Evolutionary conservation across 495 filamentous ascomycete genomes (phyloP), one percentile per base, ranked within the genome.

Genomic region (Penicillium ochrochloron): DNA sequence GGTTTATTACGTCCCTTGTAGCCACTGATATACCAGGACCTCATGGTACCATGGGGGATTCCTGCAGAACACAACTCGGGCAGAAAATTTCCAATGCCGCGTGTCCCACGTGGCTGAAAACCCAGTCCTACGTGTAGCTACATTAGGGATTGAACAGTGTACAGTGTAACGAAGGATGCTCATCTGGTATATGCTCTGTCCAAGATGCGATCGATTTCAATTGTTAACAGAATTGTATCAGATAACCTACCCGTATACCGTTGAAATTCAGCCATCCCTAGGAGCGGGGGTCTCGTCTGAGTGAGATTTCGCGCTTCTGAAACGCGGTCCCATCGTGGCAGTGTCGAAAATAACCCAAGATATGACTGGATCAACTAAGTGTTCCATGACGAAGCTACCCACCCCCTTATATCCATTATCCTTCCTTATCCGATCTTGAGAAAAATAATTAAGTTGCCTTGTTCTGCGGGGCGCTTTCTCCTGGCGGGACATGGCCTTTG

Each of bases 321-420:
- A 44, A 44, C 42, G 4, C 19, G 42, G 42, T 44, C 42, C 42
- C 42, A 44, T 44, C 42, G 42, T 44, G 42, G 42, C 42, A 44
- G 42, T 44, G 41, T 44, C 17, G 17, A 44, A 9, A n/a, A n/a
- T 44, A n/a, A 11, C 17, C 5, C n/a, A 10, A 44, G 15, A 15
- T 11, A 41, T 41, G 37, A 41, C 42, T 44, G 42, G 42, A 44
- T 44, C 9, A 21, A 44, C 42, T 21, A 3, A 14, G 17, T 21
- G 1, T 44, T 21, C 42, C 42, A 44, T 44, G 19, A 44, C 42
- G 10, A 44, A 44, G 17, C 42, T 44, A 19, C 42, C 41, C 42
- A 44, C 42, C 17, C 42, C 42, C 42, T 21, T 44, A 44, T 19
- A 8, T 44, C n/a, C 19, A 21, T 9, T 19, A 8, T 44, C n/a